A percentile compares a stretch with the other conserved stretches of the same genome.
Conservation (phyloP, 73 alveolate species). For the Stentor coeruleus region DNA sequence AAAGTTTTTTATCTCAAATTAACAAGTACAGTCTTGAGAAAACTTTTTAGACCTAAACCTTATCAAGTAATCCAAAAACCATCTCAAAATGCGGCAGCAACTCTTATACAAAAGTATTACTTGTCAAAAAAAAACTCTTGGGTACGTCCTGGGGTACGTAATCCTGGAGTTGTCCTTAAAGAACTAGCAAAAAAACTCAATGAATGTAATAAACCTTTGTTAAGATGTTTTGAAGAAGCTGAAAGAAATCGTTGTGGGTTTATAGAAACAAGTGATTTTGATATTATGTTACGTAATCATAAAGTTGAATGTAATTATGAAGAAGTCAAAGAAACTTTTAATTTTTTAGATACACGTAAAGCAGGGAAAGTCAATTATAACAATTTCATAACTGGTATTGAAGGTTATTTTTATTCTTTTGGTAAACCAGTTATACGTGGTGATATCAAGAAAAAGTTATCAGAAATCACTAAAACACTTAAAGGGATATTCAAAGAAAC, state of each 20-base stretch:
- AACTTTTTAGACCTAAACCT: neutral
- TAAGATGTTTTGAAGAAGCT: neutral
- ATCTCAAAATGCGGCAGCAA: neutral
- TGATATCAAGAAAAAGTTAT: too few relatives aligned
- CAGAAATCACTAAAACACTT: neutral
- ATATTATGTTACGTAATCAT: neutral
- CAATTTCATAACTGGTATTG: neutral
- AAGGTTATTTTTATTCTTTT: neutral
- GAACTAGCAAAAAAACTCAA: conserved; percentile 1
- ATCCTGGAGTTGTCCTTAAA: neutral
- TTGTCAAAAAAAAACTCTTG: neutral
- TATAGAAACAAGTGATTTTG: neutral
- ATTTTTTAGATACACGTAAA: neutral
- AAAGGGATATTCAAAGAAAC: neutral
- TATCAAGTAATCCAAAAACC: neutral
- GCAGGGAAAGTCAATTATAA: neutral
- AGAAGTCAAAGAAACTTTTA: neutral
- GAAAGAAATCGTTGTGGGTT: conserved; percentile 2
- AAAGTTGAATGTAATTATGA: neutral
- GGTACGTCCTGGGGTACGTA: neutral
- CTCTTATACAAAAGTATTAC: neutral
- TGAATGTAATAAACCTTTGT: neutral
- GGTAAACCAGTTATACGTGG: neutral
- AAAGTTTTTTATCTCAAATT: neutral
- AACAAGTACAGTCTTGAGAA: neutral